Percentiles rank a stretch among this genome's conserved stretches.
phyloP scores from a whole-genome alignment of 2,329 filamentous ascomycete species.

The Clonostachys byssicola region DNA sequence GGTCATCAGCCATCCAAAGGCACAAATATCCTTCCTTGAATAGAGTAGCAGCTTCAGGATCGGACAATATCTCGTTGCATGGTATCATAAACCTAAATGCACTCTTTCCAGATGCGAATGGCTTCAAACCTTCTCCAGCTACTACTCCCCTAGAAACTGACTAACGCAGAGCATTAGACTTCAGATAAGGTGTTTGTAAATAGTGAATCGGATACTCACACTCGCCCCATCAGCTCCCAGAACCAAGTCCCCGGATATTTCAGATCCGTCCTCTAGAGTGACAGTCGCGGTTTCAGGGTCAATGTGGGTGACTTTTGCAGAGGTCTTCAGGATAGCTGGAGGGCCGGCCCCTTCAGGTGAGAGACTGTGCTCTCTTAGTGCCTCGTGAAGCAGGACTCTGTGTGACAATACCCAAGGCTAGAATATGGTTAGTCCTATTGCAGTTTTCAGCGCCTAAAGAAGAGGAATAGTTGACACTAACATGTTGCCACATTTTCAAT shows the following conservation, averaged over 20 bases:
- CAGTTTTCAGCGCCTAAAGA: neutral
- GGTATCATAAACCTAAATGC: conserved; percentile 52
- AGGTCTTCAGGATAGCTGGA: conserved; percentile 30
- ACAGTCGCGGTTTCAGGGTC: conserved; percentile 32
- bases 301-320: conserved; percentile 35
- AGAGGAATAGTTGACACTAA: conserved; percentile 2
- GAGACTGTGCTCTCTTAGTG: conserved; percentile 38
- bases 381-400: conserved; percentile 44
- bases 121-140: conserved; percentile 12
- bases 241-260: conserved; percentile 40
- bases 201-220: conserved; percentile 14
- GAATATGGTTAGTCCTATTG: neutral
- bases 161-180: conserved; percentile 2
- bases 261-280: conserved; percentile 36
- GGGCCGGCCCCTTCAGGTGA: conserved; percentile 21
- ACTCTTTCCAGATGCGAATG: conserved; percentile 44
- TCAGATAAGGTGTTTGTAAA: too few species aligned
- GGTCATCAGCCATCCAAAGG: conserved; percentile 27
- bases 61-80: conserved; percentile 20
- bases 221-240: conserved; percentile 52
- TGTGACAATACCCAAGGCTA: conserved; percentile 43
- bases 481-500: conserved; percentile 38
- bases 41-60: conserved; percentile 9
- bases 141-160: conserved; percentile 15
- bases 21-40: conserved; percentile 6